phyloP scores from a whole-genome alignment of 495 filamentous ascomycete genomes.

The Neurospora sp. region DNA sequence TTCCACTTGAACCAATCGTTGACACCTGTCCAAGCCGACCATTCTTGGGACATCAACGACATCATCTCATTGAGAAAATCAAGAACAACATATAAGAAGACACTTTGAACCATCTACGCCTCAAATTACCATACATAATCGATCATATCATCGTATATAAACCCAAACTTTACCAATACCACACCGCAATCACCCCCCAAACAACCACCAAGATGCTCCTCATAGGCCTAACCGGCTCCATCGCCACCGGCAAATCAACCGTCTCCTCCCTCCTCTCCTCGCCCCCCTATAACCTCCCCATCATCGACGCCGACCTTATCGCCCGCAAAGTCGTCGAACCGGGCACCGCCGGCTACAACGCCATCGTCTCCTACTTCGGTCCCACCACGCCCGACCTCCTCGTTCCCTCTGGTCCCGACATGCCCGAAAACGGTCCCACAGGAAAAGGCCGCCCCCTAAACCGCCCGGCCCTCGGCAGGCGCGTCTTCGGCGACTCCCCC shows the following conservation, averaged over 20 bases:
- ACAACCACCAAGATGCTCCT: slow-evolving; percentile 61
- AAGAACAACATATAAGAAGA: not conserved
- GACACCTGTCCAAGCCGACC: not conserved
- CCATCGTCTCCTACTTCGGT: slow-evolving; percentile 68
- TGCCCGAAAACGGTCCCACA: slow-evolving; percentile 31
- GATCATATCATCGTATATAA: not conserved
- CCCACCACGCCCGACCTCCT: slow-evolving; percentile 78
- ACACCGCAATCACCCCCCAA: not conserved
- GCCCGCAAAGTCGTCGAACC: slow-evolving; percentile 88
- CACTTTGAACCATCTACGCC: not conserved
- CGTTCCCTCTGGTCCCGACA: slow-evolving; percentile 33
- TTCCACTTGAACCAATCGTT: not conserved
- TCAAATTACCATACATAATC: not conserved
- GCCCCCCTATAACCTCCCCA: slow-evolving; percentile 74
- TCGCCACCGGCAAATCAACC: slow-evolving; percentile 96
- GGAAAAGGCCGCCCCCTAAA: slow-evolving; percentile 63
- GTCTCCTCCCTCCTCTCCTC: slow-evolving; percentile 72
- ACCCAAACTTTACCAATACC: not conserved
- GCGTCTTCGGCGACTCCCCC: slow-evolving; percentile 69
- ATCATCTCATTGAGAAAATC: not conserved
- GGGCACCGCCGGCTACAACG: slow-evolving; percentile 68
- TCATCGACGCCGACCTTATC: slow-evolving; percentile 90
- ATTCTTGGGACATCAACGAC: not conserved
- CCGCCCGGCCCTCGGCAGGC: slow-evolving; percentile 68
- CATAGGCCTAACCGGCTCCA: slow-evolving; percentile 92